These are phyloP conservation scores for Penicillium sp. DNA, from an alignment of 2,329 filamentous ascomycete genomes.

Conservation along the genomic window DNA sequence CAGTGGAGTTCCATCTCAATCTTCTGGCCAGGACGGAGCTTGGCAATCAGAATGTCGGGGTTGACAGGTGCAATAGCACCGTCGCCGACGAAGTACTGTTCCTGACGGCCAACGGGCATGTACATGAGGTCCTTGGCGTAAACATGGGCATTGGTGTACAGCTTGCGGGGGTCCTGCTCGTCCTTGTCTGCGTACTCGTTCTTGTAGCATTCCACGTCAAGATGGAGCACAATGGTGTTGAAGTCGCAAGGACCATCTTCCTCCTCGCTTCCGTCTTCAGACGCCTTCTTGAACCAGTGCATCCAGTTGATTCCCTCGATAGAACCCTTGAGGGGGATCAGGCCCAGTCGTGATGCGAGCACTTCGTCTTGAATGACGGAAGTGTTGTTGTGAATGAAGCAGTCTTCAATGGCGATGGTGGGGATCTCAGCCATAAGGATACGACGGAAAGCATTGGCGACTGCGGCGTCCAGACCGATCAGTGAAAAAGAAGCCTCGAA, in stretches of 20 bases:
- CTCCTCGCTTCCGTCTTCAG: slow-evolving; percentile 50
- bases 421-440: slow-evolving; percentile 92
- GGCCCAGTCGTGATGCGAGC: slow-evolving; percentile 75
- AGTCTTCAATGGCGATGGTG: slow-evolving; percentile 84
- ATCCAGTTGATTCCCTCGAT: slow-evolving; percentile 71
- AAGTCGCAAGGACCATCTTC: slow-evolving; percentile 53
- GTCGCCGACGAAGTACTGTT: slow-evolving; percentile 56
- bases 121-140: slow-evolving; percentile 73
- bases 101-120: slow-evolving; percentile 64
- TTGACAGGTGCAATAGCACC: slow-evolving; percentile 67
- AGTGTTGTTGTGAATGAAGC: slow-evolving; percentile 92
- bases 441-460: slow-evolving; percentile 94
- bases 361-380: slow-evolving; percentile 98
- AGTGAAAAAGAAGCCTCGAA: slow-evolving; percentile 81
- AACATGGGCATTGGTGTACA: slow-evolving; percentile 77
- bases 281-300: slow-evolving; percentile 69
- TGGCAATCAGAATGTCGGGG: slow-evolving; percentile 87
- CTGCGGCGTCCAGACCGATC: slow-evolving; percentile 78
- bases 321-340: slow-evolving; percentile 78
- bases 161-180: slow-evolving; percentile 71
- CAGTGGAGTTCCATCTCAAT: slow-evolving; percentile 85
- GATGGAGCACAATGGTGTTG: slow-evolving; percentile 74
- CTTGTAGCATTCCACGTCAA: slow-evolving; percentile 71
- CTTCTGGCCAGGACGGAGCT: slow-evolving; percentile 80
- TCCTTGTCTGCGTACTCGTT: slow-evolving; percentile 62